These are phyloP conservation scores for Fragosphaeria purpurea DNA, from an alignment of 2,329 filamentous ascomycete genomes.

Conservation along the genomic window DNA sequence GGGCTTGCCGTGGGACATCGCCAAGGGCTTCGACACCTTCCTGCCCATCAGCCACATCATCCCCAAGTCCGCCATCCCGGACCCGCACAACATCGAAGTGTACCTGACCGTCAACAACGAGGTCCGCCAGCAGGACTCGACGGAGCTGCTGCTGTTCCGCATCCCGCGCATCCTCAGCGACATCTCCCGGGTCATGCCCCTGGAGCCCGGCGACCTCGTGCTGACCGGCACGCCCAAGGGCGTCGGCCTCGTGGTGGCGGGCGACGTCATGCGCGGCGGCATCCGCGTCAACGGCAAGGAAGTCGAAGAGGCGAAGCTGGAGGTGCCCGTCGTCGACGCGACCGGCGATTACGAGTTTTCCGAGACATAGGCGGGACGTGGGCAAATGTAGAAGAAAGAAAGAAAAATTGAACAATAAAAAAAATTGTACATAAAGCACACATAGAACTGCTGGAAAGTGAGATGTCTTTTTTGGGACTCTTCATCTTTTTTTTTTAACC, in stretches of 20 bases:
- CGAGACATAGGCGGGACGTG: constrained; percentile 46
- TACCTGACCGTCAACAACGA: constrained; percentile 77
- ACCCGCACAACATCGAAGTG: constrained; percentile 82
- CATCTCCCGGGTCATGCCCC: constrained; percentile 89
- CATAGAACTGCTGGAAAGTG: too few species aligned
- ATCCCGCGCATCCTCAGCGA: constrained; percentile 82
- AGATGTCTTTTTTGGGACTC: too few species aligned
- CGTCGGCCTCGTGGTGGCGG: constrained; percentile 74
- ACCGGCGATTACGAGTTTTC: constrained; percentile 66
- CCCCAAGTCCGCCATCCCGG: constrained; percentile 64
- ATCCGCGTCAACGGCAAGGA: constrained; percentile 72
- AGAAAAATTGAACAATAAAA: background rate
- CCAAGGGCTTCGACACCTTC: constrained; percentile 98
- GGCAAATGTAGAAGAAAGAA: background rate
- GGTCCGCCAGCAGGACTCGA: constrained; percentile 73
- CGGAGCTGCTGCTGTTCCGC: constrained; percentile 86
- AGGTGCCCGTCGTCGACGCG: constrained; percentile 73
- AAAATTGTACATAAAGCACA: too few species aligned
- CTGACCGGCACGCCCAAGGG: constrained; percentile 97
- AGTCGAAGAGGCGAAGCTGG: constrained; percentile 72
- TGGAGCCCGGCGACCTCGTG: constrained; percentile 85
- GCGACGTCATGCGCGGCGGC: constrained; percentile 79
- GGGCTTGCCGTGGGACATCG: constrained; percentile 90
- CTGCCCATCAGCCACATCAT: constrained; percentile 77
- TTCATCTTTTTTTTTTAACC: background rate